phyloP scores from a whole-genome alignment of 805 yeast species.

The Sugiyamaella mastotermitis region DNA sequence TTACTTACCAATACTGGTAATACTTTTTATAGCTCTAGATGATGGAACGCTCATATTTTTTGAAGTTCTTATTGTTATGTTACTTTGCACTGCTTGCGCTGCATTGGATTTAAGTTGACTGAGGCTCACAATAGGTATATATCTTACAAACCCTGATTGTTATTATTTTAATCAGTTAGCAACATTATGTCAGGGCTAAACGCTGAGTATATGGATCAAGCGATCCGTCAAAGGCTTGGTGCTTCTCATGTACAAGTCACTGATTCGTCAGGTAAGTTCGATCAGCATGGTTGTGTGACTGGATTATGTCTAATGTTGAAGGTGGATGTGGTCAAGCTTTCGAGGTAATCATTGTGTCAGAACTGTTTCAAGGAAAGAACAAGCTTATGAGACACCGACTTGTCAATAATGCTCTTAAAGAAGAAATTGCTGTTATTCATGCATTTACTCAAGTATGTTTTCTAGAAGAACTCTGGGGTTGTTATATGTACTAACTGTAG shows the following conservation, averaged over 20 bases:
- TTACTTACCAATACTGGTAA: constrained; percentile 15
- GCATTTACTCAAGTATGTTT: constrained; percentile 87
- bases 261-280: constrained; percentile 47
- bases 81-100: too few relatives aligned
- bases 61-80: too few relatives aligned
- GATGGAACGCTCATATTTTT: too few relatives aligned
- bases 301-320: constrained; percentile 2
- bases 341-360: constrained; percentile 80
- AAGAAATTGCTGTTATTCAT: constrained; percentile 83
- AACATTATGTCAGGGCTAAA: constrained; percentile 21
- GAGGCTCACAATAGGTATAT: too few relatives aligned
- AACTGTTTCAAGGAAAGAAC: constrained; percentile 71
- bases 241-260: constrained; percentile 66
- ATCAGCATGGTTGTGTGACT: not conserved
- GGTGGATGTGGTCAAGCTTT: constrained; percentile 99
- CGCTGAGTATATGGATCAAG: constrained; percentile 37
- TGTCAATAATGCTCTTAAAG: constrained; percentile 72
- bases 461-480: not conserved
- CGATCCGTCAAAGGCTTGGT: constrained; percentile 49
- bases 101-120: too few relatives aligned
- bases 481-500: too few relatives aligned
- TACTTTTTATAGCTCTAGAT: constrained; percentile 37
- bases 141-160: too few relatives aligned
- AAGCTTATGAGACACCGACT: constrained; percentile 79
- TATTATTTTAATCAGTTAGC: not conserved